Conservation (phyloP, 805 yeast species). For the Starmerella cellae region DNA sequence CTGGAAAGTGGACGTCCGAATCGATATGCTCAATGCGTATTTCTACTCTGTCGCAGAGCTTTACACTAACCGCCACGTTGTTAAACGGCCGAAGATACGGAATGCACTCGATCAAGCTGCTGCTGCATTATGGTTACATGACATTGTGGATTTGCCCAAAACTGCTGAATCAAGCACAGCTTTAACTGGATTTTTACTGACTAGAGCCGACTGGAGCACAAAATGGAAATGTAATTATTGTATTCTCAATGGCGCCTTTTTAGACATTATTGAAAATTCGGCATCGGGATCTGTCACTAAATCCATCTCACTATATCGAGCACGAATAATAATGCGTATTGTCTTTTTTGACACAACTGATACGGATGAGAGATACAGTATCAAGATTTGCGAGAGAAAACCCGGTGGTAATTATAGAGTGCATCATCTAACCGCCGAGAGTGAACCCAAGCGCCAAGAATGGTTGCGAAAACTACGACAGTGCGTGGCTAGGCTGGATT, state of each 20-base stretch:
- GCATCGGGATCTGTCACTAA: neutral
- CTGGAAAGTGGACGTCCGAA: constrained; percentile 47
- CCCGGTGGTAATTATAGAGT: neutral
- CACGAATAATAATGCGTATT: neutral
- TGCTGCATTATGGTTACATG: constrained; percentile 6
- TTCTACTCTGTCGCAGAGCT: constrained; percentile 10
- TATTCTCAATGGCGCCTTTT: constrained; percentile 5
- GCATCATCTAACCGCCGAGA: constrained; percentile 10
- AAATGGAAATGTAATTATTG: constrained; percentile 6
- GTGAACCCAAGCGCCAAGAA: constrained; percentile 1
- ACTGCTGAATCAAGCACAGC: no score
- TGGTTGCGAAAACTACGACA: constrained; percentile 10
- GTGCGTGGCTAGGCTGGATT: neutral
- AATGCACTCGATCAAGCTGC: constrained; percentile 2
- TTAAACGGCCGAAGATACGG: neutral
- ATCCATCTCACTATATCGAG: constrained; percentile 1
- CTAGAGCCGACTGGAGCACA: no score
- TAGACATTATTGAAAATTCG: constrained; percentile 3
- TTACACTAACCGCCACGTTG: neutral
- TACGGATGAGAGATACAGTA: constrained; percentile 11
- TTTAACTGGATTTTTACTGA: no score
- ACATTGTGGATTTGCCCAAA: constrained; percentile 2
- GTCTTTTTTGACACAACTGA: constrained; percentile 5
- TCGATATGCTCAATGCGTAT: constrained; percentile 43
- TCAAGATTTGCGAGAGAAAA: constrained; percentile 2